Evolutionary conservation across 352 stramenopile genomes (phyloP), one percentile per base, ranked within the genome.

Genomic region (Pythium brassicae): DNA sequence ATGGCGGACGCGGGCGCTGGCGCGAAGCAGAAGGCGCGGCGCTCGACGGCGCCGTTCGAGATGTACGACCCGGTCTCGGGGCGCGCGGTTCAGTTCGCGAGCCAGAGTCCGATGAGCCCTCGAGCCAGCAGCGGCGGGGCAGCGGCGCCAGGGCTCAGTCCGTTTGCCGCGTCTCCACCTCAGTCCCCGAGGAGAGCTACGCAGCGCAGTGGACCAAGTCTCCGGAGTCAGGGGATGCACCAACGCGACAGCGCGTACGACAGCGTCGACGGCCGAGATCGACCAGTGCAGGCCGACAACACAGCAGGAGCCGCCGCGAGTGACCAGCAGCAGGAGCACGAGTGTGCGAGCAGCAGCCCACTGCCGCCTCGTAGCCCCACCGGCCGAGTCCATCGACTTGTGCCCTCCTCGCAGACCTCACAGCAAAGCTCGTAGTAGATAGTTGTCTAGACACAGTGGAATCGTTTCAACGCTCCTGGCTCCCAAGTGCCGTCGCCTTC

Each of bases 11-110:
- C n/a, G n/a, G n/a, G n/a, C n/a, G n/a, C 5, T 1, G 26, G 3
- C 19, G 14, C 23, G 29, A 23, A 40, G 22, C 40, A 29, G 14
- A 26, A 25, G 35, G 12, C 22, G 37, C 42, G 11, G 27, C 50
- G 37, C 54, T 50, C 4, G 47, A 20, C 5, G 34, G 19, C 49
- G 29, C 22, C 50, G 5, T 12, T 82, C 12, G 60, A 62, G 39
- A 58, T 64, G 8, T 84, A 86, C 44, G 78, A 89, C 45, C 50
- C 71, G 0, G 37, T 77, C 2, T 89, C 78, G 5, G 72, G 74
- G 0, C 69, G 54, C 7, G 72, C 55, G 40, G 26, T 72, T 43
- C 39, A 56, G 50, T 57, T 58, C 47, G 15, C 56, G 26, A 61
- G 4, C 50, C 39, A 58, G 27, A 72, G 55, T 47, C 64, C 71